These are phyloP conservation scores for Penicillium capsulatum DNA, from an alignment of 2,329 filamentous ascomycete species.

Conservation along the genomic window DNA sequence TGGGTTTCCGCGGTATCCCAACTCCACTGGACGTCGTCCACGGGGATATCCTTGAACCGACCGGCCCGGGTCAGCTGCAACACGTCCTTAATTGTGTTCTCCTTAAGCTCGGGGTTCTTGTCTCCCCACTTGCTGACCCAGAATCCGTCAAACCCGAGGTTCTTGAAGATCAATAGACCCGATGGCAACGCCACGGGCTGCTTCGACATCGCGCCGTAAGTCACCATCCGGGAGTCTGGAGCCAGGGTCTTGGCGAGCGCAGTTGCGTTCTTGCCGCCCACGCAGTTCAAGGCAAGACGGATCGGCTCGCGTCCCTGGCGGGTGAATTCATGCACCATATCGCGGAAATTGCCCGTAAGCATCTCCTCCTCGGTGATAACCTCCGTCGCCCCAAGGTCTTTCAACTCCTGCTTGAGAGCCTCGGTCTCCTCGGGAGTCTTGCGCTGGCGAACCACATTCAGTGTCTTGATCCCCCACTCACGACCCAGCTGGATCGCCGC, in stretches of 20 bases:
- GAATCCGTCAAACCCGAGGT: conserved; percentile 84
- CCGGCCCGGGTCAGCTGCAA: conserved; percentile 69
- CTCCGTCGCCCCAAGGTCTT: conserved; percentile 58
- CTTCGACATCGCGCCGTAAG: conserved; percentile 92
- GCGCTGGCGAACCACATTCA: conserved; percentile 81
- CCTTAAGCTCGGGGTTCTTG: conserved; percentile 66
- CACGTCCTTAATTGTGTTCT: conserved; percentile 78
- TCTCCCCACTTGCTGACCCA: conserved; percentile 93
- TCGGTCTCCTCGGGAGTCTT: conserved; percentile 61
- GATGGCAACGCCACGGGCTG: conserved; percentile 79
- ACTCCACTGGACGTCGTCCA: conserved; percentile 77
- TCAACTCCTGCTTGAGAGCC: conserved; percentile 58
- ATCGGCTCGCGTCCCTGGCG: conserved; percentile 67
- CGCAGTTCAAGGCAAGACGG: conserved; percentile 82
- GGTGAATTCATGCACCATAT: conserved; percentile 63
- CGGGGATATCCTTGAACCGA: conserved; percentile 76
- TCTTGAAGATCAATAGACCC: conserved; percentile 86
- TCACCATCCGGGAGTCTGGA: conserved; percentile 70
- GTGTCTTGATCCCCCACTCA: conserved; percentile 83
- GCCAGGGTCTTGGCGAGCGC: conserved; percentile 71
- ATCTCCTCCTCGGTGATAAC: conserved; percentile 61
- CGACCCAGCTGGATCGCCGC: conserved; percentile 83
- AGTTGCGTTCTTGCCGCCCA: conserved; percentile 80
- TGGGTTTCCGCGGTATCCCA: conserved; percentile 70
- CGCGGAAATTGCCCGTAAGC: conserved; percentile 41